Evolutionary conservation across 176 grass and related monocot species (phyloP).

Genomic region (Saccharum officinarum): DNA sequence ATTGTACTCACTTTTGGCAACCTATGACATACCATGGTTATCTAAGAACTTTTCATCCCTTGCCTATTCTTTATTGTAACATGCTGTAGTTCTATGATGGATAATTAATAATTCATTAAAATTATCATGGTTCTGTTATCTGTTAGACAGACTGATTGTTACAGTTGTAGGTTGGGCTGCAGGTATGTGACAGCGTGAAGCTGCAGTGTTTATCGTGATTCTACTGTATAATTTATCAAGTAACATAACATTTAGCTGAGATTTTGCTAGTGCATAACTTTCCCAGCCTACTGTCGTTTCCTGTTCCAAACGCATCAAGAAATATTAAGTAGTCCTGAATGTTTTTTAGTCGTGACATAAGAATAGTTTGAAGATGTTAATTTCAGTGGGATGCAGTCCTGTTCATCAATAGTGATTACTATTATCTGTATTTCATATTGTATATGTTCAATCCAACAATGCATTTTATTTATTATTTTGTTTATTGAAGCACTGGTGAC

Average conservation of each 20-base stretch:
- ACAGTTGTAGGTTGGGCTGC: background rate
- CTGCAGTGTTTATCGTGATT: background rate
- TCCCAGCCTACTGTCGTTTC: background rate
- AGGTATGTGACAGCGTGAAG: conserved; percentile 1
- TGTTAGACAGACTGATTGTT: background rate
- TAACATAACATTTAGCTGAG: background rate
- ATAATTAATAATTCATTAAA: background rate
- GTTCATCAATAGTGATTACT: background rate
- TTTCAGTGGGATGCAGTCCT: background rate
- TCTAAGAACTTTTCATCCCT: background rate
- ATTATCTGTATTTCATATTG: background rate
- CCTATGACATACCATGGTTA: background rate
- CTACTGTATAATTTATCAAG: background rate
- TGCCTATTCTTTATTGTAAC: background rate
- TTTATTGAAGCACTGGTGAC: background rate
- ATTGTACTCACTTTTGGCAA: background rate
- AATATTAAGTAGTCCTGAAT: conserved; percentile 11
- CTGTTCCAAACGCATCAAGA: conserved; percentile 16
- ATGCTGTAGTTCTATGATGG: background rate
- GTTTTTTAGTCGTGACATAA: background rate
- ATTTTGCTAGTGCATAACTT: background rate
- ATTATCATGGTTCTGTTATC: background rate
- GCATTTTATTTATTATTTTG: conserved; percentile 1
- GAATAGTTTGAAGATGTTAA: conserved; percentile 12
- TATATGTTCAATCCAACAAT: background rate